These are phyloP conservation scores for Tylopilus vinaceipallidus DNA, from an alignment of 768 basidiomycete species.

Conservation along the genomic window DNA sequence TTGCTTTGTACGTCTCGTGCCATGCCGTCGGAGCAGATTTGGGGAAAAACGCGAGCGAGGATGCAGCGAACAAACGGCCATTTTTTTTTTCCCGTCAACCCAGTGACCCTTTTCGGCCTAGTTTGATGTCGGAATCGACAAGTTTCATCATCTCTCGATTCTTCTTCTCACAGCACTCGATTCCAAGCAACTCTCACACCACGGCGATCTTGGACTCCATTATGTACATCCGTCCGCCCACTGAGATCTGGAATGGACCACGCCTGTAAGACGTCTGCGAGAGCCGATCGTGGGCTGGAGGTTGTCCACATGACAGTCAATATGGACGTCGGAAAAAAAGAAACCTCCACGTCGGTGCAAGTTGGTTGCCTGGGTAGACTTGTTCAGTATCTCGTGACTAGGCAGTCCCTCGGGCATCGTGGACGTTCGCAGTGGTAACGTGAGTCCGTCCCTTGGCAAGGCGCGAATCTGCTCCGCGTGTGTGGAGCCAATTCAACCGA, in stretches of 20 bases:
- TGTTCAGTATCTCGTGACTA: too few relatives aligned
- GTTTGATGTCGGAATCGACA: neutral
- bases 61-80: slow-evolving; percentile 4
- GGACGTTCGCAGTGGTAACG: too few relatives aligned
- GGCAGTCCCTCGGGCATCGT: too few relatives aligned
- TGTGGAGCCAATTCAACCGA: neutral
- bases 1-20: too few relatives aligned
- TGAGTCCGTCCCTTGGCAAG: too few relatives aligned
- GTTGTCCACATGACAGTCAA: neutral
- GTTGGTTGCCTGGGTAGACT: neutral
- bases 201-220: slow-evolving; percentile 20
- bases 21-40: neutral
- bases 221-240: slow-evolving; percentile 11
- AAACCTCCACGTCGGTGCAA: neutral
- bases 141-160: slow-evolving; percentile 7
- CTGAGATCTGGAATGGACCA: neutral
- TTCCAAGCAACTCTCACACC: slow-evolving; percentile 25
- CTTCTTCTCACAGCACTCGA: slow-evolving; percentile 11
- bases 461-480: neutral
- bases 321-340: neutral
- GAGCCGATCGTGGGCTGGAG: neutral
- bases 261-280: neutral
- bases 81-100: slow-evolving; percentile 9
- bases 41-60: slow-evolving; percentile 10
- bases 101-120: slow-evolving; percentile 1